Evolutionary conservation across 306 rosid species (phyloP).

Genomic region (Lagenaria siceraria): DNA sequence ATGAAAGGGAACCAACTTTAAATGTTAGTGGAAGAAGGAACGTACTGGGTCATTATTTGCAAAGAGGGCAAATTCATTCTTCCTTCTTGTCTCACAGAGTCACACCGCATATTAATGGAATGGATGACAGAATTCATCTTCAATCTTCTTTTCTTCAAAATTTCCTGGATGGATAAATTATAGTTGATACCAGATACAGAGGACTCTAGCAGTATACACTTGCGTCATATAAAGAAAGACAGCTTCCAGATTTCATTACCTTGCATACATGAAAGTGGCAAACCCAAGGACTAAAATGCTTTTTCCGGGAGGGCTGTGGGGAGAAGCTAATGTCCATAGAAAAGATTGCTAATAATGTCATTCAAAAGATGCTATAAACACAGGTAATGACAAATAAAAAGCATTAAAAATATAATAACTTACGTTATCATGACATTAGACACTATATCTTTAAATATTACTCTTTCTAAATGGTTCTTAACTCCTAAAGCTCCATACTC

Average conservation of each 20-base stretch:
- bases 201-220: not conserved
- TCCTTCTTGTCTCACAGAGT: slow-evolving; percentile 19
- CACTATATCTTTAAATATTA: slow-evolving; percentile 49
- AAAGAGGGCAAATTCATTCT: slow-evolving; percentile 29
- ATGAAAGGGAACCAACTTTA: slow-evolving; percentile 6
- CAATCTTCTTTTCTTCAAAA: slow-evolving; percentile 36
- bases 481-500: slow-evolving; percentile 80
- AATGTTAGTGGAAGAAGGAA: slow-evolving; percentile 13
- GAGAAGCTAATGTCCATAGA: slow-evolving; percentile 28
- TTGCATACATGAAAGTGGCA: slow-evolving; percentile 71
- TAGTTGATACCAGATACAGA: slow-evolving; percentile 4
- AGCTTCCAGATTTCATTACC: slow-evolving; percentile 17
- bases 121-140: slow-evolving; percentile 44
- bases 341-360: slow-evolving; percentile 3
- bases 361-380: slow-evolving; percentile 1
- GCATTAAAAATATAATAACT: not conserved
- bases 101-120: slow-evolving; percentile 34
- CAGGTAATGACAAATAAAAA: not conserved
- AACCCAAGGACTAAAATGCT: slow-evolving; percentile 64
- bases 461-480: slow-evolving; percentile 63
- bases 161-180: slow-evolving; percentile 27
- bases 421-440: slow-evolving; percentile 63
- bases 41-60: slow-evolving; percentile 63
- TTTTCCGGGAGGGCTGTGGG: slow-evolving; percentile 27
- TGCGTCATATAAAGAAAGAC: not conserved